A percentile compares a stretch with the other conserved stretches of the same genome.
These are phyloP conservation scores for Schizophyllum commune DNA, from an alignment of 1,284 basidiomycete species.

Conservation along the genomic window DNA sequence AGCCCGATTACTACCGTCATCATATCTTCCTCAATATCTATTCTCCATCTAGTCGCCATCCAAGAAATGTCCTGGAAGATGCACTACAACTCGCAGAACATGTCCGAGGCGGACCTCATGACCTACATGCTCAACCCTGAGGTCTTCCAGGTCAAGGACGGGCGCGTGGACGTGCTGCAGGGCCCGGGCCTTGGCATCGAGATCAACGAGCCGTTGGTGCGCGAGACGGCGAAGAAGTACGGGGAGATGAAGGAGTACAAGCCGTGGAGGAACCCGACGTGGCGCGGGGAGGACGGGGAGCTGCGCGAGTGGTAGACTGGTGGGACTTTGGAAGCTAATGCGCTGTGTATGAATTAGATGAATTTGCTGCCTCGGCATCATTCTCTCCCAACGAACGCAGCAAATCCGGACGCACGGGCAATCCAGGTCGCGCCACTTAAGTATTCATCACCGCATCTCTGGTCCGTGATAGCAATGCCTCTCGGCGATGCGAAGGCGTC, in stretches of 20 bases:
- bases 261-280: conserved; percentile 48
- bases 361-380: no score
- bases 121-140: conserved; percentile 53
- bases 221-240: conserved; percentile 41
- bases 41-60: conserved; percentile 45
- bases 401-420: no score
- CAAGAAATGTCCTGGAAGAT: conserved; percentile 72
- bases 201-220: conserved; percentile 59
- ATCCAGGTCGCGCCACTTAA: no score
- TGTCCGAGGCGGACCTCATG: conserved; percentile 53
- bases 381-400: no score
- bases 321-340: no score
- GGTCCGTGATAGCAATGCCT: no score
- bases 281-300: conserved; percentile 46
- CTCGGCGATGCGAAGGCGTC: no score
- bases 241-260: conserved; percentile 18
- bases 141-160: conserved; percentile 56
- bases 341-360: no score
- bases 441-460: no score
- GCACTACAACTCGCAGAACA: conserved; percentile 51
- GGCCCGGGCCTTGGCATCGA: conserved; percentile 63
- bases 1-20: conserved; percentile 13
- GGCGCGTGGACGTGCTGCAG: conserved; percentile 48
- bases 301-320: conserved; percentile 43
- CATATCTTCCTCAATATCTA: neutral